phyloP scores from a whole-genome alignment of 768 basidiomycete genomes.

The Mycena pura region DNA sequence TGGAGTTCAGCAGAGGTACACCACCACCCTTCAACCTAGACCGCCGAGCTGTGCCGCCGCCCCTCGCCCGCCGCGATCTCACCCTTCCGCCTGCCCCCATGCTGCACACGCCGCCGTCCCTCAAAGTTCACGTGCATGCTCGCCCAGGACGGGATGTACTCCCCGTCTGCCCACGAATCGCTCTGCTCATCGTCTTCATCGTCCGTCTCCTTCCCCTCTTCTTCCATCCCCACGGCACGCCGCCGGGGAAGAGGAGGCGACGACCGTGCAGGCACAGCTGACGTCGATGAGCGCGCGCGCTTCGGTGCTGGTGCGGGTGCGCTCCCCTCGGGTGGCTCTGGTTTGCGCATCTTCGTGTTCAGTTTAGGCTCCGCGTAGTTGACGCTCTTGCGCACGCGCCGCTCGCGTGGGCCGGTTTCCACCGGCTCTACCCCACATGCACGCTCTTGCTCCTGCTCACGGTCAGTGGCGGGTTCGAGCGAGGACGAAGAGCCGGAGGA shows the following conservation, averaged over 20 bases:
- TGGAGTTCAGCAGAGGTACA: not conserved
- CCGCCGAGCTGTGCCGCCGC: constrained; percentile 18
- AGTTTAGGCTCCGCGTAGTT: constrained; percentile 90
- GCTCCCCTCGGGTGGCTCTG: constrained; percentile 57
- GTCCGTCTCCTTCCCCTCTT: constrained; percentile 46
- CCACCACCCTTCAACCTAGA: no score
- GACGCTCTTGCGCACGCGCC: constrained; percentile 73
- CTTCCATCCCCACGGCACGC: constrained; percentile 31
- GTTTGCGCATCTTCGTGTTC: constrained; percentile 93
- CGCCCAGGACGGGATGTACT: constrained; percentile 47
- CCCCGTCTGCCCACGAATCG: constrained; percentile 76
- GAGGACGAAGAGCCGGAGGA: constrained; percentile 25
- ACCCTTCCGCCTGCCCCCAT: constrained; percentile 6
- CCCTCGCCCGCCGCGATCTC: constrained; percentile 7
- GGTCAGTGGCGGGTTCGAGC: constrained; percentile 32
- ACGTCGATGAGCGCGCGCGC: constrained; percentile 52
- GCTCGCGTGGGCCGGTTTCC: constrained; percentile 56
- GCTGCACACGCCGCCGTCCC: constrained; percentile 3
- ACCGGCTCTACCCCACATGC: constrained; percentile 37
- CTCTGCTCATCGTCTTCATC: constrained; percentile 65
- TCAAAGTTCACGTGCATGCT: constrained; percentile 22
- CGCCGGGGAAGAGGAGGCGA: constrained; percentile 27
- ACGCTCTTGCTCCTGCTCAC: constrained; percentile 25
- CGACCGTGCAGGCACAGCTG: constrained; percentile 39
- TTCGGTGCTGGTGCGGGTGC: constrained; percentile 45